Evolutionary conservation across 2,329 filamentous ascomycete genomes (phyloP), one percentile per base, ranked within the genome.

Genomic region (Botryosphaeria dothidea): DNA sequence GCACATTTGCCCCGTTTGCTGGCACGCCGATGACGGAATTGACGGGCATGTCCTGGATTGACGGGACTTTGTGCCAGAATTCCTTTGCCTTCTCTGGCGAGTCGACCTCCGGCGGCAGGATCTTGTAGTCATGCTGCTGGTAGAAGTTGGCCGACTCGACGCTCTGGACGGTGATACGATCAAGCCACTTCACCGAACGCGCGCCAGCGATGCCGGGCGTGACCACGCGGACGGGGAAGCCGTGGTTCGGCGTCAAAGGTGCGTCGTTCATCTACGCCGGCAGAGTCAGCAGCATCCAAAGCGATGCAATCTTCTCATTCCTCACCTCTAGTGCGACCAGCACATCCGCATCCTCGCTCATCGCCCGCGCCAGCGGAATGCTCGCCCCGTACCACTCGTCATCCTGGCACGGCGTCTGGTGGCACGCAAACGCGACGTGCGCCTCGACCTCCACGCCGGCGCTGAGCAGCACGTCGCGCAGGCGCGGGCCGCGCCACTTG

Each of bases 121-220:
- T 79, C 71, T 87, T 88, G 77, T 88, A 88, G 73, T 88, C 85
- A 58, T 78, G 80, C 66, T 84, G 82, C 73, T 86, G 84, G 69
- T 88, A 88, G 71, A 83, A 81, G 68, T 85, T 87, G 5, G 75
- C 73, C 23, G 81, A 84, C 69, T 87, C 84, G 57, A 75, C 67
- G 61, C 75, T 73, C 67, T 84, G 82, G 2, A 87, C 79, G 1
- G 80, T 84, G 65, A 87, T 82, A 6, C 75, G 74, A 67, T 85
- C 84, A 2, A 86, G 77, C 83, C 84, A 86, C 73, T 86, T 86
- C 5, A 86, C 84, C 69, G 80, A 82, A 45, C 84, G 75, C 15
- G 83, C 84, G 15, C 84, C 84, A 5, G 81, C 80, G 34, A 86
- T 80, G 4, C 84, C 84, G 1, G 84, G 84, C 3, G 84, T 79